Evolutionary conservation across 441 rosid species (phyloP).

Genomic region (Croton laevigatus): DNA sequence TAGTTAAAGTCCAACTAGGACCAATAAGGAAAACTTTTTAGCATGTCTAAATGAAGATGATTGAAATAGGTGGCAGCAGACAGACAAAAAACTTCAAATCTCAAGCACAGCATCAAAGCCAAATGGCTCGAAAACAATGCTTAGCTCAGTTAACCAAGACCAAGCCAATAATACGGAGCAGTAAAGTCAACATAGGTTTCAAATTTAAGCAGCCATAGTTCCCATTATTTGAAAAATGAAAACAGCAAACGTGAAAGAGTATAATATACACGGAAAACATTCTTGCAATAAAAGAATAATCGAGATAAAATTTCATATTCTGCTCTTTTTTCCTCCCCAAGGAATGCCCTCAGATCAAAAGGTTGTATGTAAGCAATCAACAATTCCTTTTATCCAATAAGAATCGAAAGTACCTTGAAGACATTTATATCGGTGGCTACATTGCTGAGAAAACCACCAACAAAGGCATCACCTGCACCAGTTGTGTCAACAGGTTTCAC

Average conservation of each 20-base stretch:
- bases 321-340: not conserved
- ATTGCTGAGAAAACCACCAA: conserved; percentile 74
- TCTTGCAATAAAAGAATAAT: too few relatives aligned
- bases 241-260: not conserved
- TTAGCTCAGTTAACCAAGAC: not conserved
- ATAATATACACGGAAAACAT: not conserved
- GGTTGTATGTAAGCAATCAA: not conserved
- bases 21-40: not conserved
- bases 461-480: conserved; percentile 97
- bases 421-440: conserved; percentile 61
- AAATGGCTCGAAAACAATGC: not conserved
- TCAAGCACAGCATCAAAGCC: too few relatives aligned
- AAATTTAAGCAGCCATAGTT: not conserved
- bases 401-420: conserved; percentile 45
- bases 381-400: conserved; percentile 4
- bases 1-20: not conserved
- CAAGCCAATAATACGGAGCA: not conserved
- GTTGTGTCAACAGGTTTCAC: conserved; percentile 90
- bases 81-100: too few relatives aligned
- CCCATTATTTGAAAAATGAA: too few relatives aligned
- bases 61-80: too few relatives aligned
- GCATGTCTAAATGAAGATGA: too few relatives aligned
- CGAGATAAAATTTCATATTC: not conserved
- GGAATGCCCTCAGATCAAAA: not conserved
- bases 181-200: not conserved